These are phyloP conservation scores for Lotus japonicus DNA, from an alignment of 306 rosid species.

Conservation along the genomic window DNA sequence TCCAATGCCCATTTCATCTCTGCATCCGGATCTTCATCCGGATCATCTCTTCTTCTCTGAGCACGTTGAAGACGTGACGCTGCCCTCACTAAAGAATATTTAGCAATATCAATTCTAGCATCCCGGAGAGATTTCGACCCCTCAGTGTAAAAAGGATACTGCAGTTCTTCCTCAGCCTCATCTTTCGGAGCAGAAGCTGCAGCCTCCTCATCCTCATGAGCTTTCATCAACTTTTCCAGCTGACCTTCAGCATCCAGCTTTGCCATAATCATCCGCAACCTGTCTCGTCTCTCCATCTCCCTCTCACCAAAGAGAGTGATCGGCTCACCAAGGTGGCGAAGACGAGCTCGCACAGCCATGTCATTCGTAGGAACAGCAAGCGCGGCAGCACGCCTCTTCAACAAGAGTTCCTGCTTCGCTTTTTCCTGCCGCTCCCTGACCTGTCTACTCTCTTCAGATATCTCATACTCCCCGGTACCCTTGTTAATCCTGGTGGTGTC, in stretches of 20 bases:
- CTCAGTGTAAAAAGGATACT: constrained; percentile 84
- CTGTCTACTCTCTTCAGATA: constrained; percentile 76
- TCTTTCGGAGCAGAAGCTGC: constrained; percentile 52
- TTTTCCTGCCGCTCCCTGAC: constrained; percentile 84
- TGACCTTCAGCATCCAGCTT: constrained; percentile 79
- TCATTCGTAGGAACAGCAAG: constrained; percentile 92
- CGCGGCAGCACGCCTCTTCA: constrained; percentile 86
- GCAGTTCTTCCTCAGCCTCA: constrained; percentile 64
- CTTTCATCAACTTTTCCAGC: constrained; percentile 75
- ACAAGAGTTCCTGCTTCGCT: constrained; percentile 67
- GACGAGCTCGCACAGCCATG: constrained; percentile 84
- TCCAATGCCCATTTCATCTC: constrained; percentile 74
- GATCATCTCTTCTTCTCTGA: constrained; percentile 77
- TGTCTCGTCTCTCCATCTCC: constrained; percentile 92
- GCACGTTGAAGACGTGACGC: constrained; percentile 74
- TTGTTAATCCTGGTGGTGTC: constrained; percentile 32
- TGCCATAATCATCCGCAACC: constrained; percentile 75
- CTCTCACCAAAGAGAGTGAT: constrained; percentile 87
- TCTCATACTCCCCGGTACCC: constrained; percentile 57
- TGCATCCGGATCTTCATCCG: constrained; percentile 87
- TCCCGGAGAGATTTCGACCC: constrained; percentile 64
- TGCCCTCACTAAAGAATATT: constrained; percentile 55
- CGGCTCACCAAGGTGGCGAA: constrained; percentile 86
- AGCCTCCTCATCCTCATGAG: constrained; percentile 86
- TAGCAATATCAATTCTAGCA: constrained; percentile 70